Evolutionary conservation across 257 asterid species (phyloP).

Genomic region (Solanum rostratum): DNA sequence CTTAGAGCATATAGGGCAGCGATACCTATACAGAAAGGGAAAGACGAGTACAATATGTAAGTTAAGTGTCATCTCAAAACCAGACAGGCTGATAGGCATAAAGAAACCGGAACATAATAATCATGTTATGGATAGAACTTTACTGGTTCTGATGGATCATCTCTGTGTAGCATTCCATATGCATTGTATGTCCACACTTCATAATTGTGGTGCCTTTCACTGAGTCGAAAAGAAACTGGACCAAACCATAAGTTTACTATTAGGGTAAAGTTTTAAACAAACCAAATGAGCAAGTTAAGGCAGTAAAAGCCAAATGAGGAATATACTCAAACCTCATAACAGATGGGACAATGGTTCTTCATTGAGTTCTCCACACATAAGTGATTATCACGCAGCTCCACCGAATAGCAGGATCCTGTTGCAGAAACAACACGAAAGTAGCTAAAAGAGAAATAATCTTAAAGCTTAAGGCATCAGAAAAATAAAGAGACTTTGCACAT

Average conservation of each 20-base stretch:
- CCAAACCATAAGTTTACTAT: not conserved
- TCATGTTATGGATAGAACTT: slow-evolving; percentile 6
- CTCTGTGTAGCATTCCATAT: slow-evolving; percentile 47
- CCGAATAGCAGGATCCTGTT: slow-evolving; percentile 82
- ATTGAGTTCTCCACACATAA: slow-evolving; percentile 75
- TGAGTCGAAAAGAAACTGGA: slow-evolving; percentile 90
- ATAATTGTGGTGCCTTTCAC: slow-evolving; percentile 55
- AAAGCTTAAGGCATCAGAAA: not conserved
- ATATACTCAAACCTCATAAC: slow-evolving; percentile 63
- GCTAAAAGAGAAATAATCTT: not conserved
- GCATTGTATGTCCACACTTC: slow-evolving; percentile 93
- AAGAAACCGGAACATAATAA: not conserved
- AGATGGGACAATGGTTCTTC: slow-evolving; percentile 90
- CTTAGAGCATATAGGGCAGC: slow-evolving; percentile 89
- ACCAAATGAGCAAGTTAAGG: not conserved
- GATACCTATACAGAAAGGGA: slow-evolving; percentile 42
- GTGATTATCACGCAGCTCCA: slow-evolving; percentile 58
- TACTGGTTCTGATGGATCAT: slow-evolving; percentile 68
- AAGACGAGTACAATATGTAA: not conserved
- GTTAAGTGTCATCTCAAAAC: not conserved
- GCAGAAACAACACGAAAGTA: not conserved
- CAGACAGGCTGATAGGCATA: not conserved
- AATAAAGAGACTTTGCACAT: not conserved
- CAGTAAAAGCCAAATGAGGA: not conserved
- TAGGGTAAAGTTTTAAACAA: not conserved